These are phyloP conservation scores for Talaromyces sp. DNA, from an alignment of 2,329 filamentous ascomycete species.

Conservation along the genomic window DNA sequence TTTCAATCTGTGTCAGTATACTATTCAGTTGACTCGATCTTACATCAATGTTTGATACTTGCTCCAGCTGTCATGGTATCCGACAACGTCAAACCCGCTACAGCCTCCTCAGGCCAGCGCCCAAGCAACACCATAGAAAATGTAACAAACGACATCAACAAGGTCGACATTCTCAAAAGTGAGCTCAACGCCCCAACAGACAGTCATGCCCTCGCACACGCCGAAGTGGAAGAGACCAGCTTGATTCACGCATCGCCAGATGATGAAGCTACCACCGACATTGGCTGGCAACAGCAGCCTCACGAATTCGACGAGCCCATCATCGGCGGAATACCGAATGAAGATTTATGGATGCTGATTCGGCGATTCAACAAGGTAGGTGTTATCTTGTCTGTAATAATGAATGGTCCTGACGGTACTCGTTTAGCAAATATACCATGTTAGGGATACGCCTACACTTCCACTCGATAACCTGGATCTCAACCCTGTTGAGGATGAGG, in stretches of 20 bases:
- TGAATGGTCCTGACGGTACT: conserved; percentile 26
- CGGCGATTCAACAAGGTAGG: conserved; percentile 70
- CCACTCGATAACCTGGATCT: conserved; percentile 71
- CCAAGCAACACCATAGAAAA: conserved; percentile 10
- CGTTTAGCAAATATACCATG: conserved; percentile 62
- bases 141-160: conserved; percentile 6
- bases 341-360: conserved; percentile 70
- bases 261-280: conserved; percentile 8
- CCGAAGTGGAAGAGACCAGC: conserved; percentile 16
- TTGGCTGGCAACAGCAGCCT: conserved; percentile 16
- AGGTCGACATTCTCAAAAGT: conserved; percentile 8
- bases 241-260: conserved; percentile 15
- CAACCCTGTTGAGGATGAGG: conserved; percentile 77
- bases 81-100: neutral
- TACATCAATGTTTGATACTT: too few species aligned
- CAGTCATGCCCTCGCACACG: conserved; percentile 18
- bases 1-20: neutral
- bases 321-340: conserved; percentile 67
- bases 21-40: too few species aligned
- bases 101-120: conserved; percentile 7
- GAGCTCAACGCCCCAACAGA: conserved; percentile 16
- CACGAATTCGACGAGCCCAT: conserved; percentile 44
- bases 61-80: conserved; percentile 1
- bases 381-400: neutral
- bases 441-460: conserved; percentile 63